phyloP scores from a whole-genome alignment of 768 basidiomycete genomes.

The Serendipita sp. region DNA sequence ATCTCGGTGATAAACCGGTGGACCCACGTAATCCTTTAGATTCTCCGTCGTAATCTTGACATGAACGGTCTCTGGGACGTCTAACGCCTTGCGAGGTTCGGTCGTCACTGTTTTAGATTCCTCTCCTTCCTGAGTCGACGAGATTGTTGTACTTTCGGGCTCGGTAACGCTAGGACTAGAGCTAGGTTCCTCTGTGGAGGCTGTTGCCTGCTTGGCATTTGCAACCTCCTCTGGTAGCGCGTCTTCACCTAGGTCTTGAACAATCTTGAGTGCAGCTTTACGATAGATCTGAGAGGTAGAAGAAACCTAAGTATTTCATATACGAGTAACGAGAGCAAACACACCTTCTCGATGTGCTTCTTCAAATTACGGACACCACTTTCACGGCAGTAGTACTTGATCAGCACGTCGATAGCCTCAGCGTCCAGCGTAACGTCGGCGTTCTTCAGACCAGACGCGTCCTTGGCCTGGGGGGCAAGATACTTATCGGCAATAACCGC shows the following conservation, averaged over 20 bases:
- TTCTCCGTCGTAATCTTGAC: constrained; percentile 74
- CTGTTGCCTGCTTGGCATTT: constrained; percentile 25
- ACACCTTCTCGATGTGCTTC: constrained; percentile 96
- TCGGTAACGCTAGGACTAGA: constrained; percentile 24
- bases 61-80: constrained; percentile 62
- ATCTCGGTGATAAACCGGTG: constrained; percentile 89
- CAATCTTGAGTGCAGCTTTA: constrained; percentile 85
- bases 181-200: constrained; percentile 33
- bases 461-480: constrained; percentile 85
- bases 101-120: constrained; percentile 52
- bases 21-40: constrained; percentile 91
- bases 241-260: constrained; percentile 78
- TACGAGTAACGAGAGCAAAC: constrained; percentile 4
- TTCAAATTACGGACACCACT: constrained; percentile 93
- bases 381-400: constrained; percentile 95
- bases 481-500: constrained; percentile 73
- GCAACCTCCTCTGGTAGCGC: constrained; percentile 53
- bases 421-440: constrained; percentile 70
- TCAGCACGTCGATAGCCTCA: constrained; percentile 67
- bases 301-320: background rate
- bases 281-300: constrained; percentile 60
- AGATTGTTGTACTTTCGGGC: constrained; percentile 15
- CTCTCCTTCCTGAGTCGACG: constrained; percentile 17
- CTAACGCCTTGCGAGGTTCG: constrained; percentile 58
- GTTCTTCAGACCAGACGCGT: constrained; percentile 69